Conservation (phyloP, 176 grass and related monocot species). For the Elaeis guineensis region DNA sequence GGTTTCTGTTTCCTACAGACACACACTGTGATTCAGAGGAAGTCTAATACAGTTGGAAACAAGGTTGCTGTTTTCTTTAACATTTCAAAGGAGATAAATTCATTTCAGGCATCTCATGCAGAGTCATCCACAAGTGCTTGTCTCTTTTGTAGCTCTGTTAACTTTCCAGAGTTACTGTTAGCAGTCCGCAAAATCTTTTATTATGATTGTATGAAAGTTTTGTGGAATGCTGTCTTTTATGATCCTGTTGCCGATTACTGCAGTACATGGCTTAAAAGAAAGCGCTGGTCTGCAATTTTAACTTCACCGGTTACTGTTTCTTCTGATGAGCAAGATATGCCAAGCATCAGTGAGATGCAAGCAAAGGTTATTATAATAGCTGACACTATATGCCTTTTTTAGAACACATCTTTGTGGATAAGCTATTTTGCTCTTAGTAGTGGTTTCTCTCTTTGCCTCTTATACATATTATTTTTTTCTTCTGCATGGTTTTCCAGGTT, state of each 20-base stretch:
- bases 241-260: constrained; percentile 57
- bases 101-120: constrained; percentile 5
- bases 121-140: constrained; percentile 17
- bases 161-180: constrained; percentile 45
- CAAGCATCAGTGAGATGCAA: constrained; percentile 23
- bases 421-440: too few relatives aligned
- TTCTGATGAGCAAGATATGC: constrained; percentile 21
- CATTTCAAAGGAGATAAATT: constrained; percentile 20
- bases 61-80: constrained; percentile 16
- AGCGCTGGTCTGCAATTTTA: constrained; percentile 14
- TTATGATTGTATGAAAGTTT: constrained; percentile 67
- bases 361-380: constrained; percentile 21
- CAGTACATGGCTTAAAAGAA: constrained; percentile 56
- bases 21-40: constrained; percentile 26
- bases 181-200: constrained; percentile 46
- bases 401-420: too few relatives aligned
- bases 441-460: constrained; percentile 16
- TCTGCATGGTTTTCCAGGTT: constrained; percentile 31
- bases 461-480: constrained; percentile 4
- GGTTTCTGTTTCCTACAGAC: constrained; percentile 20
- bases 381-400: too few relatives aligned
- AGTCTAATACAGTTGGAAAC: constrained; percentile 18
- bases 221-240: constrained; percentile 58
- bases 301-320: constrained; percentile 16
- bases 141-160: constrained; percentile 13